phyloP scores from a whole-genome alignment of 148 eudicot genomes.

The Fagopyrum homotropicum region DNA sequence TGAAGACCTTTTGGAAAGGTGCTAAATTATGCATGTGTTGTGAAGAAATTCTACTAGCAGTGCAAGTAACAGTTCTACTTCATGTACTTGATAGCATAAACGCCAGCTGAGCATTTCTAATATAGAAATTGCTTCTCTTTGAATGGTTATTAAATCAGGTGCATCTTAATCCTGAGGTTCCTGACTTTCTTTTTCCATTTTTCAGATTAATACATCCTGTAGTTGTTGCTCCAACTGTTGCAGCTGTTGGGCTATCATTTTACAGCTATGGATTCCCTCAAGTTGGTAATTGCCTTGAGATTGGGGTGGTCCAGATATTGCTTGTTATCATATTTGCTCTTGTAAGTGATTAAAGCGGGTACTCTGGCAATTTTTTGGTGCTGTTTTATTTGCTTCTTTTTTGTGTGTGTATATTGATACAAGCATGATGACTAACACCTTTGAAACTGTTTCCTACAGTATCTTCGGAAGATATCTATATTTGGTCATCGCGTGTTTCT shows the following conservation, averaged over 20 bases:
- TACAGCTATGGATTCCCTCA: slow-evolving; percentile 93
- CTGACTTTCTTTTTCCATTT: slow-evolving; percentile 14
- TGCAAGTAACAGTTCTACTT: not conserved
- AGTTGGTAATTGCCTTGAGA: slow-evolving; percentile 91
- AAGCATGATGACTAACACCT: slow-evolving; percentile 5
- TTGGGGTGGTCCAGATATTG: slow-evolving; percentile 83
- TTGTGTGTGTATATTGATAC: slow-evolving; percentile 7
- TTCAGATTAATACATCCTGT: slow-evolving; percentile 89
- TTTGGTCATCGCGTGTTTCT: slow-evolving; percentile 90
- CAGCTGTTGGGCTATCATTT: slow-evolving; percentile 97
- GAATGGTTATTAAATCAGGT: not conserved
- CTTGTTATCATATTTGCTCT: slow-evolving; percentile 83
- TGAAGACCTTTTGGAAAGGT: not conserved
- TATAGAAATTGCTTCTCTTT: not conserved
- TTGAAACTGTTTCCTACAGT: slow-evolving; percentile 47
- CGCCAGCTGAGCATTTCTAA: not conserved
- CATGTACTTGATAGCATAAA: not conserved
- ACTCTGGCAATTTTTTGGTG: not conserved
- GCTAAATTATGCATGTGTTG: not conserved
- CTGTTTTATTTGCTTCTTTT: slow-evolving; percentile 4
- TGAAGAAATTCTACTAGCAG: not conserved
- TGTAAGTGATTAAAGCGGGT: slow-evolving; percentile 47
- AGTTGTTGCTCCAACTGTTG: slow-evolving; percentile 95
- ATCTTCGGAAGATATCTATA: slow-evolving; percentile 87
- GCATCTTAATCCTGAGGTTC: not conserved